These are phyloP conservation scores for Cyclotella kingstonii DNA, from an alignment of 108 stramenopile species.

Conservation along the genomic window DNA sequence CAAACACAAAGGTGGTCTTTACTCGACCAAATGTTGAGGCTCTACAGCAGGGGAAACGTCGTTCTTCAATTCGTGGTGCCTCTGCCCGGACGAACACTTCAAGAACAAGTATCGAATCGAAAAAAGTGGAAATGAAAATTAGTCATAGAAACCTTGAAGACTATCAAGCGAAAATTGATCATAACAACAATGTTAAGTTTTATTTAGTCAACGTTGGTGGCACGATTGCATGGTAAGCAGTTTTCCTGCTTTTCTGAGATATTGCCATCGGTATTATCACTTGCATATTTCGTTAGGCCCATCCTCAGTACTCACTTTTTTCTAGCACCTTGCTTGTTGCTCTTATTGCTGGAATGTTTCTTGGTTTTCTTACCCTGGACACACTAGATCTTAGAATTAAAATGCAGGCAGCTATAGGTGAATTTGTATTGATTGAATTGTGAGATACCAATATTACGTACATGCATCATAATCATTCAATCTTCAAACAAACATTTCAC, in stretches of 20 bases:
- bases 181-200: not conserved
- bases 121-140: not conserved
- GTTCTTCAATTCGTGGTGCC: too few relatives aligned
- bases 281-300: not conserved
- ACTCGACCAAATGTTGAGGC: not conserved
- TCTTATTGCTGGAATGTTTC: slow-evolving; percentile 73
- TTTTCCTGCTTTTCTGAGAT: not conserved
- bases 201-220: slow-evolving; percentile 7
- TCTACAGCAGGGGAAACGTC: not conserved
- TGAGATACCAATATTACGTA: too few relatives aligned
- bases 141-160: not conserved
- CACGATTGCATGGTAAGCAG: not conserved
- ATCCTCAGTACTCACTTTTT: not conserved
- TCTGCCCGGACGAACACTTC: too few relatives aligned
- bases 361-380: slow-evolving; percentile 83
- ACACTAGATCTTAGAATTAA: slow-evolving; percentile 65
- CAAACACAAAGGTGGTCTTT: not conserved
- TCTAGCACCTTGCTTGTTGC: slow-evolving; percentile 59
- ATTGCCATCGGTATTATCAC: not conserved
- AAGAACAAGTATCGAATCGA: too few relatives aligned
- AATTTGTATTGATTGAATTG: not conserved
- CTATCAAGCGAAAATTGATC: not conserved
- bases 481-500: not conserved
- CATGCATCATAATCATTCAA: not conserved
- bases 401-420: slow-evolving; percentile 35